Base-by-base conservation (phyloP, 257 asterid genomes). In the Solanum bulbocastanum region DNA sequence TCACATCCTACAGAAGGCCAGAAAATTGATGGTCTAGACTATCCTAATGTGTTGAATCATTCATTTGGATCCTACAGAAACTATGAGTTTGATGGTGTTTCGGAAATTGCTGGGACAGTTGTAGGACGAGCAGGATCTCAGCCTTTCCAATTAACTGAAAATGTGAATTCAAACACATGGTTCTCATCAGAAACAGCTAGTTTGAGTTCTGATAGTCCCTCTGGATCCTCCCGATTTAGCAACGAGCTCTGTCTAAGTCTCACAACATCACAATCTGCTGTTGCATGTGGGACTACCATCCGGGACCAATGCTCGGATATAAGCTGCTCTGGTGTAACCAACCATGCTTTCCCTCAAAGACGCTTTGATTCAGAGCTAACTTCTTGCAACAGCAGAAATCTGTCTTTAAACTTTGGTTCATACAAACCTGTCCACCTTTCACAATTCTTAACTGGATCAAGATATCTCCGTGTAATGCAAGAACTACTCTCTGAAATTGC, bases 401-500 rank as follows among this genome's bases (percentile, higher is more conserved):
- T 91, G 83, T 92, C 94, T 39, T 89, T 88, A 91, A 91, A 91
- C 83, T 88, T 87, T 52, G 88, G 69, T 66, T 91, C 96, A 6
- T 73, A 92, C 52, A 92, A 89, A 91, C 90, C 94, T 1, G 78
- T 62, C 49, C 91, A 91, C 88, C 84, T 89, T 62, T 92, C 98
- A 3, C 92, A 90, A 8, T 13, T 91, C 83, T 69, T 93, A 36
- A 89, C 94, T 4, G 95, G 95, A 39, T 93, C 98, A 6, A 89
- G 87, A 36, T 96, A 93, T 71, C 86, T 94, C 78, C 91, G 86
- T 8, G 94, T 93, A 62, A 91, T 96, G 94, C 99, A 94, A 87
- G 98, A 95, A 83, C 90, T 96, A 60, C 97, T 96, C 30, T 97
- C 94, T 44, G 94, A 94, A 72, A 88, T 95, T 6, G 95, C 98